Percentiles rank a stretch among this genome's conserved stretches.
These are phyloP conservation scores for Chytriomyces sp. DNA, from an alignment of 192 early-diverging fungal genomes.

Conservation along the genomic window DNA sequence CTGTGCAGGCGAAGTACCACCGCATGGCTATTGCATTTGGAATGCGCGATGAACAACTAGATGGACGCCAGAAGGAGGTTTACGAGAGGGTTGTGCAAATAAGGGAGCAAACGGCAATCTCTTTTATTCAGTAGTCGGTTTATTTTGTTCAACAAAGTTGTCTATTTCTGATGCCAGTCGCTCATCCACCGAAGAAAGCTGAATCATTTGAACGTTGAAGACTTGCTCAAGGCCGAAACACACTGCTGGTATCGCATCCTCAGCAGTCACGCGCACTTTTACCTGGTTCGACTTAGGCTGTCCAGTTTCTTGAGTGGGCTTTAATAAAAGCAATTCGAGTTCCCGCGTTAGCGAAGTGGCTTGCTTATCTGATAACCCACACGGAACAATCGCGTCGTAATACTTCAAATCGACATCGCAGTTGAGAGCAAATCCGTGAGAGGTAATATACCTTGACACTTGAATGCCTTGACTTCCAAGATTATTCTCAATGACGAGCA, in stretches of 20 bases:
- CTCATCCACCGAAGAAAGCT: slow-evolving; percentile 38
- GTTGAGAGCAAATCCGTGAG: slow-evolving; percentile 94
- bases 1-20: no score
- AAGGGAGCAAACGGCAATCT: no score
- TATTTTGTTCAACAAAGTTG: slow-evolving; percentile 25
- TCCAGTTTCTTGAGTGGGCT: no score
- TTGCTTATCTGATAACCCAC: slow-evolving; percentile 77
- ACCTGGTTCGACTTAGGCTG: not conserved
- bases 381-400: slow-evolving; percentile 90
- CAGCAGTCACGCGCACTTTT: slow-evolving; percentile 37
- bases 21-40: no score
- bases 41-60: no score
- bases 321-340: no score
- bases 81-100: no score
- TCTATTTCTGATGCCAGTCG: slow-evolving; percentile 40
- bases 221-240: slow-evolving; percentile 49
- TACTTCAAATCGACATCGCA: slow-evolving; percentile 86
- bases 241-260: slow-evolving; percentile 58
- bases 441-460: slow-evolving; percentile 82
- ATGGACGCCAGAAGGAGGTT: no score
- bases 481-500: not conserved
- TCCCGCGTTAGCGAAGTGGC: slow-evolving; percentile 74
- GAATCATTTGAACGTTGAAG: slow-evolving; percentile 46
- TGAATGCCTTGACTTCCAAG: slow-evolving; percentile 65
- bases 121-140: no score